Conservation (phyloP, 1,139 yeast species). For the Groenewaldozyma sp. region DNA sequence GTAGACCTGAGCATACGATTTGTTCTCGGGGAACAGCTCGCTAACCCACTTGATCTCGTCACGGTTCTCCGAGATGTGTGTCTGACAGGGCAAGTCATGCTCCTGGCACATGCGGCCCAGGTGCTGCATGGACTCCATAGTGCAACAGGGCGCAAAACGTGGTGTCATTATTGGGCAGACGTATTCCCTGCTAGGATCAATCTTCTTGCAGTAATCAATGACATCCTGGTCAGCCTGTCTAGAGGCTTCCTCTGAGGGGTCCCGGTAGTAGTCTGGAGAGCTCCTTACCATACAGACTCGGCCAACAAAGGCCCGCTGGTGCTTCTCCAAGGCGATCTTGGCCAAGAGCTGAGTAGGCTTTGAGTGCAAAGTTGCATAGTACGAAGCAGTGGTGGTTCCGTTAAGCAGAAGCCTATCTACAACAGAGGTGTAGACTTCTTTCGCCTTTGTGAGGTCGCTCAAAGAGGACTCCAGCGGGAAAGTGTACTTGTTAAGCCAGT, state of each 20-base stretch:
- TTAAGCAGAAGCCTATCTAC: slow-evolving; percentile 55
- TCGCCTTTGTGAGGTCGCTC: slow-evolving; percentile 45
- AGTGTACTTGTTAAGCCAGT: slow-evolving; percentile 82
- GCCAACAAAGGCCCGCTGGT: slow-evolving; percentile 88
- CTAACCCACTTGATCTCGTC: slow-evolving; percentile 71
- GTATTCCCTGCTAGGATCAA: slow-evolving; percentile 43
- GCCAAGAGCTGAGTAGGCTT: slow-evolving; percentile 70
- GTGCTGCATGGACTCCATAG: slow-evolving; percentile 49
- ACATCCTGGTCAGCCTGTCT: slow-evolving; percentile 48
- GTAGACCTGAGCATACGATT: slow-evolving; percentile 70
- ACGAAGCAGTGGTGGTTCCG: slow-evolving; percentile 91
- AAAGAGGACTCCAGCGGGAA: slow-evolving; percentile 73
- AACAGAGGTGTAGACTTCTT: slow-evolving; percentile 52
- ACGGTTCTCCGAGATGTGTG: slow-evolving; percentile 78
- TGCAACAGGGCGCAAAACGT: slow-evolving; percentile 87
- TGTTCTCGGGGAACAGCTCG: slow-evolving; percentile 60
- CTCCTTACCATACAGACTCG: slow-evolving; percentile 81
- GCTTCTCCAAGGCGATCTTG: slow-evolving; percentile 51
- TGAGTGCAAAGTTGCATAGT: slow-evolving; percentile 80
- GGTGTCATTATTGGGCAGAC: slow-evolving; percentile 80
- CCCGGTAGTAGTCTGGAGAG: slow-evolving; percentile 61
- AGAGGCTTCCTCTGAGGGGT: slow-evolving; percentile 47
- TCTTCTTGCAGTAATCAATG: slow-evolving; percentile 43
- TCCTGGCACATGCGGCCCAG: slow-evolving; percentile 51
- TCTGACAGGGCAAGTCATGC: slow-evolving; percentile 62